Base-by-base conservation (phyloP, 169 alveolate species). In the Amoebophrya sp. region DNA sequence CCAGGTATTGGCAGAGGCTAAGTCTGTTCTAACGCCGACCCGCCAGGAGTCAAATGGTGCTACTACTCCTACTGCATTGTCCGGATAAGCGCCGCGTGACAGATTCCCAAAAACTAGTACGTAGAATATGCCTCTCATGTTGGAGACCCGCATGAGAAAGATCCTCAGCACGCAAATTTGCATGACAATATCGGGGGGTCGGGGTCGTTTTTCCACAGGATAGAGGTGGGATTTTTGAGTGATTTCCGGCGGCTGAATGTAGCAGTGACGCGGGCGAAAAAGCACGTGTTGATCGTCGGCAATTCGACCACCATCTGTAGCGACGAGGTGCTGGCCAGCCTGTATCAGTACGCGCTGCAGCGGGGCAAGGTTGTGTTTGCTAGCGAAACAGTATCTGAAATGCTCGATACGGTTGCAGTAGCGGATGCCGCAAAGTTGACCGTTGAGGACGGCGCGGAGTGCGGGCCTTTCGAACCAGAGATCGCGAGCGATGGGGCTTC, bases 231-330 rank as follows among this genome's bases (percentile, higher is more conserved):
- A 0, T 96, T 95, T 94, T 77, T 96, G 89, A 89, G 66, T 53
- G 97, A 97, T 91, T 94, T 92, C 38, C 94, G 97, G 91, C 95
- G 98, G 77, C 95, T 97, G 90, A 97, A 97, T 92, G 98, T 97
- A 25, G 97, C 97, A 12, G 94, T 97, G 35, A 96, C 97, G 0
- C 93, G 98, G 40, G 97, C 97, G 3, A 95, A 94, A 91, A 94
- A 95, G 92, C 97, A 96, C 39, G 94, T 95, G 91, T 92, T 93
- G 40, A 40, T 96, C 77, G 94, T 96, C 77, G 98, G 98, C 0
- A 94, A 96, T 94, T 94, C 95, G 23, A 90, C 90, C 77, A 95
- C 96, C 14, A 91, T 95, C 39, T 89, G 92, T 40, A 89, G 77
- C 88, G 92, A 38, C 77, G 66, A 89, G 35, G 91, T 77, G 2